Conservation (phyloP, 257 asterid genomes). For the Ehretia macrophylla region DNA sequence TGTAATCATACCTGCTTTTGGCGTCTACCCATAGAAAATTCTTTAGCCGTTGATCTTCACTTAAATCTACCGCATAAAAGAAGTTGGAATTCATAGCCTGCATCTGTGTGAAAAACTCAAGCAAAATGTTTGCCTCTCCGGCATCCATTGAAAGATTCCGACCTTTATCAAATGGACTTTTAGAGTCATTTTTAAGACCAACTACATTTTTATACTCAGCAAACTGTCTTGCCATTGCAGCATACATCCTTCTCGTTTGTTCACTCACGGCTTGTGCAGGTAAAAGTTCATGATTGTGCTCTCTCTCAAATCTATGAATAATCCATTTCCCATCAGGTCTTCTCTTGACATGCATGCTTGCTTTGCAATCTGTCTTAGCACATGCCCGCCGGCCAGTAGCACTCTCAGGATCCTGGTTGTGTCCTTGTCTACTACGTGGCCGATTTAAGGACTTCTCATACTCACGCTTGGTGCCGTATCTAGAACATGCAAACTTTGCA, state of each 20-base stretch:
- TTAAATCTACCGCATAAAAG: conserved; percentile 74
- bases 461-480: conserved; percentile 93
- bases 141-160: conserved; percentile 61
- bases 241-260: conserved; percentile 90
- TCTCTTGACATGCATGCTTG: conserved; percentile 99
- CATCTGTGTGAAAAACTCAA: conserved; percentile 75
- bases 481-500: conserved; percentile 94
- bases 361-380: conserved; percentile 95
- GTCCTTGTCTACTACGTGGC: conserved; percentile 81
- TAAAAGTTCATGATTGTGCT: conserved; percentile 85
- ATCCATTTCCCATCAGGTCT: conserved; percentile 91
- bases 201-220: conserved; percentile 87
- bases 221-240: conserved; percentile 92
- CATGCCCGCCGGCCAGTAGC: conserved; percentile 89
- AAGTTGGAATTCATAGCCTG: conserved; percentile 72
- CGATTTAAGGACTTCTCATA: conserved; percentile 78
- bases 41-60: conserved; percentile 73
- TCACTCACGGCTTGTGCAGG: conserved; percentile 97
- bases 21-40: conserved; percentile 89
- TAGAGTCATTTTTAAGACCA: conserved; percentile 64
- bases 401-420: conserved; percentile 75
- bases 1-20: conserved; percentile 82
- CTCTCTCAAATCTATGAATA: conserved; percentile 90
- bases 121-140: conserved; percentile 48
- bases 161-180: conserved; percentile 65